Base-by-base conservation (phyloP, 495 filamentous ascomycete species). In the Chaetomium fimeti region DNA sequence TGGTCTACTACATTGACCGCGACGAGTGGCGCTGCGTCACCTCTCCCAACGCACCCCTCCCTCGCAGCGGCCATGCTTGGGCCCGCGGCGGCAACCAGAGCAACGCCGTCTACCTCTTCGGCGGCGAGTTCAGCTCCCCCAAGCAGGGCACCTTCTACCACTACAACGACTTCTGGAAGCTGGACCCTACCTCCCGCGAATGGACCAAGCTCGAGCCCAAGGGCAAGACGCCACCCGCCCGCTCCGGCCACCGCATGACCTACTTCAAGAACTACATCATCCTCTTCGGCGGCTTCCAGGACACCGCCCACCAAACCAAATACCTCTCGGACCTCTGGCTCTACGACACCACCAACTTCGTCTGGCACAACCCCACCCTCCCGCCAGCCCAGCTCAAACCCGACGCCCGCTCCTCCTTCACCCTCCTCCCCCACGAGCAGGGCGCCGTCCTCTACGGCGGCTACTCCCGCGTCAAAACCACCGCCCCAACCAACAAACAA, bases 61-160 rank as follows among this genome's bases (percentile, higher is more conserved):
- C 94, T 7, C 82, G 94, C 49, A 92, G 89, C 63, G 94, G 94
- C 12, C 93, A 98, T 81, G 90, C 92, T 24, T 97, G 92, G 89
- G 91, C 88, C 67, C 85, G 93, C 64, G 91, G 88, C 53, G 92
- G 90, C 18, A 94, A 95, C 74, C 84, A 87, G 36, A 78, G 76
- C 60, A 87, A 88, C n/a, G 88, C 88, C 25, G 81, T 97, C 48
- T 98, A 93, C 76, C 75, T 98, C 18, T 98, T 97, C 69, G 94
- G 94, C 69, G 94, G 93, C 69, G 80, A 85, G 65, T 84, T 85
- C 65, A 76, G 73, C 62, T 78, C 72, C 53, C 94, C 94, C 1
- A 98, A 97, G 71, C 94, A 98, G 74, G 94, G 94, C 5, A 98
- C 93, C 2, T 98, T 98, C 73, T 97, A 98, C 72, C 94, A 98